phyloP scores from a whole-genome alignment of 1,139 yeast genomes.

The Sugiyamaella grinbergsii region DNA sequence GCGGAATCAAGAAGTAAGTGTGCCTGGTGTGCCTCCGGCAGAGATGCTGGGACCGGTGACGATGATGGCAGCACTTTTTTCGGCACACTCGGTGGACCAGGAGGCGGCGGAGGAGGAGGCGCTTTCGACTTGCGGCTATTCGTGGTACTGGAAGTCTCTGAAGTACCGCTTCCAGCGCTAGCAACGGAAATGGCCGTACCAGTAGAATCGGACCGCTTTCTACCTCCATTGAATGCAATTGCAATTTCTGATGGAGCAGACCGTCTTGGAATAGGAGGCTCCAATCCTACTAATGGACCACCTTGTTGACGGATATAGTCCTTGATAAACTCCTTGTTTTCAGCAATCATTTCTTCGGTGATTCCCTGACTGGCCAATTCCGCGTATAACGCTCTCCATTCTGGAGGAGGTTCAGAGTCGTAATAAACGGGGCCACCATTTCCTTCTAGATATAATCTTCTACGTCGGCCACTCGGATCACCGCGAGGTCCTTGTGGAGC shows the following conservation, averaged over 20 bases:
- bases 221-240: conserved; percentile 9
- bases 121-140: conserved; percentile 42
- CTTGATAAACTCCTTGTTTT: conserved; percentile 78
- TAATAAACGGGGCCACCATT: conserved; percentile 55
- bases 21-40: conserved; percentile 24
- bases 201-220: conserved; percentile 29
- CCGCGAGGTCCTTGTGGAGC: conserved; percentile 76
- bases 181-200: conserved; percentile 27
- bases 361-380: conserved; percentile 81
- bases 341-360: conserved; percentile 87
- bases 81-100: conserved; percentile 33
- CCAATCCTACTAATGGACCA: conserved; percentile 82
- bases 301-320: conserved; percentile 75
- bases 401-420: conserved; percentile 81
- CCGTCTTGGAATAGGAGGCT: conserved; percentile 79
- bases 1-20: conserved; percentile 87
- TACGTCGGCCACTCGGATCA: conserved; percentile 45
- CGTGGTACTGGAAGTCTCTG: conserved; percentile 24
- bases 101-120: conserved; percentile 53
- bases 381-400: conserved; percentile 75
- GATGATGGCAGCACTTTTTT: conserved; percentile 37
- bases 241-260: conserved; percentile 36
- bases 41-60: conserved; percentile 34
- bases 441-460: conserved; percentile 60
- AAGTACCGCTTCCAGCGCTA: conserved; percentile 27